Base-by-base conservation (phyloP, 2,329 filamentous ascomycete genomes). In the Ophiostoma perfectum region DNA sequence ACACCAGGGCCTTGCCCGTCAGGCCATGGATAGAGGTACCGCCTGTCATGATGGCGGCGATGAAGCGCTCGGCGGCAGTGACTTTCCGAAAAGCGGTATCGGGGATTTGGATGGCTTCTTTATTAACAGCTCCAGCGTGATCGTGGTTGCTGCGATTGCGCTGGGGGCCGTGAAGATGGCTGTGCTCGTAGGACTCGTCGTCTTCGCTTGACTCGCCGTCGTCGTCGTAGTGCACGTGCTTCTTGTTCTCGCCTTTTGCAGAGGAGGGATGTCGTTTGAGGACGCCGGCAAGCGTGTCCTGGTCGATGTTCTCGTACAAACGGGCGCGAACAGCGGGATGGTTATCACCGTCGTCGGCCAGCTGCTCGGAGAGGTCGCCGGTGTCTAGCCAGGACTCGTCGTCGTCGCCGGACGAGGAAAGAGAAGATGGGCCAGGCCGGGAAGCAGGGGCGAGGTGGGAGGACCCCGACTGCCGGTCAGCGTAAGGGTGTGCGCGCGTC, bases 1-100 rank as follows among this genome's bases (percentile, higher is more conserved):
- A 97, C 90, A 99, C 86, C 76, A 99, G 84, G 80, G 94, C 89
- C 83, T 96, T 97, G 81, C 95, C 95, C 75, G 96, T 96, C 74
- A 99, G 86, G 83, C 95, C 95, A 81, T 95, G 91, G 75, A 92
- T 89, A 77, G 90, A 88, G 76, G 86, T 85, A 72, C 91, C 88
- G 77, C 88, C 88, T 73, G 92, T 88, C 93, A 99, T 97, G 85
- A 96, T 90, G 82, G 83, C 79, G 74, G 90, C 91, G 74, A 98
- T 80, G 73, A 91, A 78, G 76, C 88, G 89, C 78, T 93, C 87
- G 72, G 82, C 85, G 74, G 84, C 84, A 67, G 86, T 85, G 71
- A 93, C 87, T 70, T 80, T 85, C 73, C 85, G 85, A 64, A 84
- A 85, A 66, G 82, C 80, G 70, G 90, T 86, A 75, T 85, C 83